A percentile compares a stretch with the other conserved stretches of the same genome.
These are phyloP conservation scores for Starmerella sirachaensis DNA, from an alignment of 805 yeast species.

Conservation along the genomic window DNA sequence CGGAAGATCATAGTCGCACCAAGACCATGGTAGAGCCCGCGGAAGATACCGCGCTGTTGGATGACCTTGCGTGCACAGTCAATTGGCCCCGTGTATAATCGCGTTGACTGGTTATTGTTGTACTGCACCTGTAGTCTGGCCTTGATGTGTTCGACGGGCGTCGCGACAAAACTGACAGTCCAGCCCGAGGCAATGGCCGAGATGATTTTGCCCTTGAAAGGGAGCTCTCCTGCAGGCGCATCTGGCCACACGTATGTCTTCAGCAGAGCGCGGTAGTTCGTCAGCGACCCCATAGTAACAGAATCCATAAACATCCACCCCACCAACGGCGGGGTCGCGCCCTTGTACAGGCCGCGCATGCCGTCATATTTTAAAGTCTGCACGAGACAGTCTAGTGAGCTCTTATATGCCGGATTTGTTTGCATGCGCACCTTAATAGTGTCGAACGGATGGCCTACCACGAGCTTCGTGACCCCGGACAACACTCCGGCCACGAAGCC, in stretches of 20 bases:
- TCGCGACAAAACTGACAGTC: conserved; percentile 92
- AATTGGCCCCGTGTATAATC: conserved; percentile 62
- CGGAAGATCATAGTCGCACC: conserved; percentile 80
- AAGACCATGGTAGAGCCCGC: conserved; percentile 70
- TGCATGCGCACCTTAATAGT: conserved; percentile 80
- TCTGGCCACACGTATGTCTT: conserved; percentile 51
- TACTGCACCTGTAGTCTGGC: conserved; percentile 85
- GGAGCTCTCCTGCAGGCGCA: conserved; percentile 42
- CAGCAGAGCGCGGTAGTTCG: conserved; percentile 57
- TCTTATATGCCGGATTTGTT: conserved; percentile 61
- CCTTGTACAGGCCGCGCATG: conserved; percentile 66
- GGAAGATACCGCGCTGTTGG: conserved; percentile 42
- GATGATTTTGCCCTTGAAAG: conserved; percentile 58
- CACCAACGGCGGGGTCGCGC: conserved; percentile 82
- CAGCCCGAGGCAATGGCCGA: conserved; percentile 75
- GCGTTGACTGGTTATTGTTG: conserved; percentile 56
- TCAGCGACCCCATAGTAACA: conserved; percentile 77
- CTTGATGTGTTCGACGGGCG: conserved; percentile 82
- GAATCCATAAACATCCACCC: conserved; percentile 95
- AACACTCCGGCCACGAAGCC: conserved; percentile 86
- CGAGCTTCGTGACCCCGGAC: conserved; percentile 75
- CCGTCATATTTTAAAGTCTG: conserved; percentile 71
- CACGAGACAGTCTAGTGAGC: conserved; percentile 68
- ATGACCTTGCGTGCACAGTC: conserved; percentile 42
- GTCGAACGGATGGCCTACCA: conserved; percentile 87